phyloP scores from a whole-genome alignment of 1,139 yeast genomes.

The Lizanozyma gosingica region DNA sequence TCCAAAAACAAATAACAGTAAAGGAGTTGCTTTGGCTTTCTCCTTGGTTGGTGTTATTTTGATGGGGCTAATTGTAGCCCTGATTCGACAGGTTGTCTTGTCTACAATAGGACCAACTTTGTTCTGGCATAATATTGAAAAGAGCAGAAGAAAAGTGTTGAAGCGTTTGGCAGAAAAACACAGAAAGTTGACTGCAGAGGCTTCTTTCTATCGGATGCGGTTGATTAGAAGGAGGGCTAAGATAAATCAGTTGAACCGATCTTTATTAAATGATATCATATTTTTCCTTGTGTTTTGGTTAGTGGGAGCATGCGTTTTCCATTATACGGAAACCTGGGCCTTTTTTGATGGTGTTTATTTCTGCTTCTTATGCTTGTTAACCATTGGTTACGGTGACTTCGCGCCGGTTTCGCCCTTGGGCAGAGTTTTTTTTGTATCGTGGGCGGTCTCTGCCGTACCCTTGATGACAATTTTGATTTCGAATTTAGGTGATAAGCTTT shows the following conservation, averaged over 20 bases:
- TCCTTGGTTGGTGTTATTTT: conserved; percentile 62
- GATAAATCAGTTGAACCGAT: conserved; percentile 17
- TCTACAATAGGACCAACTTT: conserved; percentile 53
- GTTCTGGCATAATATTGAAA: conserved; percentile 54
- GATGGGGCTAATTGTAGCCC: conserved; percentile 63
- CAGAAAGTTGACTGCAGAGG: conserved; percentile 19
- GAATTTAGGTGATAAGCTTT: conserved; percentile 57
- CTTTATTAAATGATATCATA: conserved; percentile 31
- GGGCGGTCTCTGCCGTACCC: conserved; percentile 81
- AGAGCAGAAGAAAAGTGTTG: conserved; percentile 13
- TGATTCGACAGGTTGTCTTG: conserved; percentile 57
- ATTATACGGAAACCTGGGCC: conserved; percentile 53
- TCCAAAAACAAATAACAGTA: conserved; percentile 44
- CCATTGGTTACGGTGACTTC: conserved; percentile 81
- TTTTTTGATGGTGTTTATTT: conserved; percentile 66
- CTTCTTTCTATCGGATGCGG: conserved; percentile 49
- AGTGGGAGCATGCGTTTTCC: conserved; percentile 60
- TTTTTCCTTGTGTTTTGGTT: conserved; percentile 57
- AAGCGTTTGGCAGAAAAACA: conserved; percentile 12
- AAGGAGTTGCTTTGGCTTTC: conserved; percentile 51
- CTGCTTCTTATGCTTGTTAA: conserved; percentile 62
- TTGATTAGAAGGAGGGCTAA: conserved; percentile 32
- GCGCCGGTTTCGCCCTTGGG: conserved; percentile 59
- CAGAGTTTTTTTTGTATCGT: conserved; percentile 59
- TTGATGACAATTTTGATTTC: conserved; percentile 77